Conservation (phyloP, 352 stramenopile species). For the Phytophthora rubi region DNA sequence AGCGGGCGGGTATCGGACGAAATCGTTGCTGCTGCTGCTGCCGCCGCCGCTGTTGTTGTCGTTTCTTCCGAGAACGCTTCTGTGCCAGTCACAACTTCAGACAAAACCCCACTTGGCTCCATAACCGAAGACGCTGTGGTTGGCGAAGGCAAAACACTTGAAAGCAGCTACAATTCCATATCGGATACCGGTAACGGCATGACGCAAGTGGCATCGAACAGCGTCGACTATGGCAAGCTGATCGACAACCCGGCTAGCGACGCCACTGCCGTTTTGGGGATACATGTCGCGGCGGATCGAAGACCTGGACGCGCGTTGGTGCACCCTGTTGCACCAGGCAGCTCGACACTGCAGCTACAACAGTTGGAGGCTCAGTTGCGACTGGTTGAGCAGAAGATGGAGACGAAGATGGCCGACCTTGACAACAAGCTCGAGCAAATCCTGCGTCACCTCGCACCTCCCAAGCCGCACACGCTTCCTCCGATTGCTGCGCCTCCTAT, state of each 20-base stretch:
- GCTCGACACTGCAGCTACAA: slow-evolving; percentile 22
- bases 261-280: not conserved
- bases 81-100: not conserved
- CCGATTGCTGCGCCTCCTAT: slow-evolving; percentile 3
- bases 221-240: not conserved
- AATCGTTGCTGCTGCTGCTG: slow-evolving; percentile 24
- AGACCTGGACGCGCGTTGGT: slow-evolving; percentile 17
- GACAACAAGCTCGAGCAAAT: slow-evolving; percentile 45
- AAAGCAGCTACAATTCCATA: not conserved
- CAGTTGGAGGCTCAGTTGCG: slow-evolving; percentile 32
- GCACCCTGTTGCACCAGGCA: not conserved
- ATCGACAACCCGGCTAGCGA: not conserved
- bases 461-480: slow-evolving; percentile 14
- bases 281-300: slow-evolving; percentile 14
- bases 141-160: slow-evolving; percentile 22
- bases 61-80: not conserved
- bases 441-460: slow-evolving; percentile 19
- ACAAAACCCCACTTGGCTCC: slow-evolving; percentile 4
- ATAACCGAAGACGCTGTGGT: slow-evolving; percentile 25
- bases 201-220: not conserved
- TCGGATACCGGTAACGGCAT: not conserved
- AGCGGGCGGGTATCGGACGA: slow-evolving; percentile 10
- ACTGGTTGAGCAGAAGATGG: slow-evolving; percentile 41
- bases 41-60: slow-evolving; percentile 3
- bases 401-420: slow-evolving; percentile 31